These are phyloP conservation scores for Aspergillus saccharolyticus DNA, from an alignment of 495 filamentous ascomycete species.

Conservation along the genomic window DNA sequence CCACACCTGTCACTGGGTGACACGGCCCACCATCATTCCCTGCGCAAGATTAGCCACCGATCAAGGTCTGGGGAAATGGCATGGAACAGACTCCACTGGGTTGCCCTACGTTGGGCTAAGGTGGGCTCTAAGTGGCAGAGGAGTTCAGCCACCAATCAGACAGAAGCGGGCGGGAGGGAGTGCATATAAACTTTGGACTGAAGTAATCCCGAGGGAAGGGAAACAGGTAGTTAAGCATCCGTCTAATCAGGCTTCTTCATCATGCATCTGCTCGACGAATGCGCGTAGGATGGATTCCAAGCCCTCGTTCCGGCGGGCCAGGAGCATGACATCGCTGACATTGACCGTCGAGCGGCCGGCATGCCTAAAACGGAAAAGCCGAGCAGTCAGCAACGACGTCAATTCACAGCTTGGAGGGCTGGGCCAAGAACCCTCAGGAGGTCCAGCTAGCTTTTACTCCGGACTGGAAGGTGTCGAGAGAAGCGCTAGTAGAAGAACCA, in stretches of 20 bases:
- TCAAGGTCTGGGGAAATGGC: background rate
- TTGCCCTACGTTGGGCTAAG: background rate
- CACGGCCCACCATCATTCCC: background rate
- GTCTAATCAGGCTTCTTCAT: conserved; percentile 18
- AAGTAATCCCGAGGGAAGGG: background rate
- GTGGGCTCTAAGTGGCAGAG: background rate
- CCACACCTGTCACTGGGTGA: background rate
- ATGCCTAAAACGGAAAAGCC: conserved; percentile 46
- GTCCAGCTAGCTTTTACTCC: background rate
- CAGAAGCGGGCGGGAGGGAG: background rate
- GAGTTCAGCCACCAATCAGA: background rate
- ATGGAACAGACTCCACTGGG: background rate
- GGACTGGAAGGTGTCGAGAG: background rate
- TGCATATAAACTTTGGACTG: background rate
- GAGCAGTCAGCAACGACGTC: conserved; percentile 6
- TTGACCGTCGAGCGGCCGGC: conserved; percentile 79
- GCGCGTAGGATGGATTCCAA: conserved; percentile 66
- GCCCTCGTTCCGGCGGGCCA: conserved; percentile 80
- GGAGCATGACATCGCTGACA: conserved; percentile 79
- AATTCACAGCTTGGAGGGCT: background rate
- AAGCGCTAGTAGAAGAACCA: background rate
- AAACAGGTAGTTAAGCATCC: background rate
- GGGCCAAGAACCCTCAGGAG: too few relatives aligned
- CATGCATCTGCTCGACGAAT: conserved; percentile 54
- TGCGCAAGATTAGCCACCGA: background rate